Conservation (phyloP, 2,329 filamentous ascomycete species). For the Pseudogymnoascus sp. region DNA sequence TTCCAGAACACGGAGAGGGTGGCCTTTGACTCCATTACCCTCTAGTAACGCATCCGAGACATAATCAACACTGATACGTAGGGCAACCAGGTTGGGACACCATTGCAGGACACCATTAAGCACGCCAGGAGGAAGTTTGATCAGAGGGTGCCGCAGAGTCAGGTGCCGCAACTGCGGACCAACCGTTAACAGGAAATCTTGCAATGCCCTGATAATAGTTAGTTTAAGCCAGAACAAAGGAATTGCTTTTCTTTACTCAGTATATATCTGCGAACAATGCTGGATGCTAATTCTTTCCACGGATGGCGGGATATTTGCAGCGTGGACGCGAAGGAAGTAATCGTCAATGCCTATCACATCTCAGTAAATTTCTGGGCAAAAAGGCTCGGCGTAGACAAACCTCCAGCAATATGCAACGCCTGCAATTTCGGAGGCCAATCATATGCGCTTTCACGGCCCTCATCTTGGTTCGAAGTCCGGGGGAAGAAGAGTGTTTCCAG, state of each 20-base stretch:
- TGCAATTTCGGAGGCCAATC: conserved; percentile 27
- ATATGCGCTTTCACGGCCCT: conserved; percentile 16
- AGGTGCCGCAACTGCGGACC: conserved; percentile 25
- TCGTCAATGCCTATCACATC: conserved; percentile 20
- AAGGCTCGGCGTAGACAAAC: background rate
- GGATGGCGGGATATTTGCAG: conserved; percentile 18
- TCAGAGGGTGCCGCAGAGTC: conserved; percentile 29
- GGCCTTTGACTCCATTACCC: conserved; percentile 12
- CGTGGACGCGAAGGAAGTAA: conserved; percentile 22
- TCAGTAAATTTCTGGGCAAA: background rate
- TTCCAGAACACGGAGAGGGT: conserved; percentile 27
- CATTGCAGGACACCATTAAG: conserved; percentile 21
- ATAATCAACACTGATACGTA: conserved; percentile 29
- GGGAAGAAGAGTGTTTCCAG: conserved; percentile 29
- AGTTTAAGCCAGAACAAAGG: background rate
- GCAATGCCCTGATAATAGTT: conserved; percentile 14
- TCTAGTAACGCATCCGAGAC: conserved; percentile 24
- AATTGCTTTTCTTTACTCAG: background rate
- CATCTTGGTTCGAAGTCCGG: conserved; percentile 22
- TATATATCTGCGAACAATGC: conserved; percentile 25
- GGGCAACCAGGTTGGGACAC: conserved; percentile 23
- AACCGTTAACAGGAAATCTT: conserved; percentile 18
- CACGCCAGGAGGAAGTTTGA: conserved; percentile 19
- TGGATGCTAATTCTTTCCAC: conserved; percentile 27
- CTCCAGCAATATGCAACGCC: conserved; percentile 28